A percentile compares a stretch with the other conserved stretches of the same genome.
Evolutionary conservation across 371 early-diverging fungal genomes (phyloP).

Genomic region (Blastocladiella emersonii): DNA sequence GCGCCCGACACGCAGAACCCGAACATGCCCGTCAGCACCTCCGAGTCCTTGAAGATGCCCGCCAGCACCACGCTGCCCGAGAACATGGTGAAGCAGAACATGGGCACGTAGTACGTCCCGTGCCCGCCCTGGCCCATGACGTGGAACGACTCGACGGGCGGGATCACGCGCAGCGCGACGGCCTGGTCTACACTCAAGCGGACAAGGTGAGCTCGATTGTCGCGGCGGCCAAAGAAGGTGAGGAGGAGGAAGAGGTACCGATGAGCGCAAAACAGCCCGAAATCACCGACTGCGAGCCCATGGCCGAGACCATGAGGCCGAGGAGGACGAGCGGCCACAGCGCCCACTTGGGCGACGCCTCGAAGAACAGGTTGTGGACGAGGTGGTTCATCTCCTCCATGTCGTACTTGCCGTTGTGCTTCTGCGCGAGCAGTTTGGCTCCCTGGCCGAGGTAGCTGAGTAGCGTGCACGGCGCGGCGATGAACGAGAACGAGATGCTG

Average conservation of each 20-base stretch:
- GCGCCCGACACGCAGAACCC: conserved; percentile 2
- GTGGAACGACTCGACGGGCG: neutral
- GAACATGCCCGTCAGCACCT: neutral
- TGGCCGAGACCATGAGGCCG: neutral
- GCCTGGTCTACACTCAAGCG: neutral
- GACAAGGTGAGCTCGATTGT: too few relatives aligned
- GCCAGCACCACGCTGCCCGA: neutral
- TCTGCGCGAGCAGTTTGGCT: neutral
- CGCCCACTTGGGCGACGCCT: neutral
- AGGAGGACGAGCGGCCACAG: neutral
- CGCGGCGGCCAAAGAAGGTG: too few relatives aligned
- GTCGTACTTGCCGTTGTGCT: neutral
- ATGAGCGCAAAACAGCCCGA: neutral
- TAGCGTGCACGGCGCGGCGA: neutral
- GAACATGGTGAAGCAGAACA: neutral
- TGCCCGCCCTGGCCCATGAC: neutral
- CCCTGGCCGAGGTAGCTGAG: neutral
- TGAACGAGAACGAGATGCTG: neutral
- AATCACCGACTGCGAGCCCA: neutral
- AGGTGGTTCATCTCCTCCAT: neutral
- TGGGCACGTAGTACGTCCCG: neutral
- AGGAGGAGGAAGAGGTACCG: too few relatives aligned
- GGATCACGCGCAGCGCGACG: neutral
- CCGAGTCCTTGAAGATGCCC: neutral
- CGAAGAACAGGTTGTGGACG: neutral